A percentile compares a stretch with the other conserved stretches of the same genome.
phyloP scores from a whole-genome alignment of 164 flowering plant genomes.

The Paratinospora sagittata region DNA sequence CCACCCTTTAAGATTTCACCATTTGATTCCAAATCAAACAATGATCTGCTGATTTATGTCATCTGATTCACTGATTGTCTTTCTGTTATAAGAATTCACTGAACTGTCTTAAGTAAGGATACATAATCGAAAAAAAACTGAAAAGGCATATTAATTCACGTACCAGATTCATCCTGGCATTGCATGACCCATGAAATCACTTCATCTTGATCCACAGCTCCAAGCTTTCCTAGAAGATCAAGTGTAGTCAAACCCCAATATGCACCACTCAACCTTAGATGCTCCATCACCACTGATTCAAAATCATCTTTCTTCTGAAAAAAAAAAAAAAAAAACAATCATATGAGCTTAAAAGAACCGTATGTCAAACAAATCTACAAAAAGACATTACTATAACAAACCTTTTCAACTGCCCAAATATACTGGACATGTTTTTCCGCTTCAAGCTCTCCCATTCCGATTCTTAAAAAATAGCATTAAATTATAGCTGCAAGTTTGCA shows the following conservation, averaged over 20 bases:
- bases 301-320: slow-evolving; percentile 65
- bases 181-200: slow-evolving; percentile 77
- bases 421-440: slow-evolving; percentile 63
- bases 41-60: no score
- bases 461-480: not conserved
- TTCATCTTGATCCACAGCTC: slow-evolving; percentile 51
- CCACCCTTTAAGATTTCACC: no score
- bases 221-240: slow-evolving; percentile 69
- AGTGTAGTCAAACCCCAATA: slow-evolving; percentile 90
- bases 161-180: slow-evolving; percentile 87
- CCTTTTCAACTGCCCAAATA: slow-evolving; percentile 77
- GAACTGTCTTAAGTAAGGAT: no score
- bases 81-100: no score
- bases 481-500: not conserved
- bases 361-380: not conserved
- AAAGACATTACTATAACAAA: slow-evolving; percentile 14
- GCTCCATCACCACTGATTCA: slow-evolving; percentile 81
- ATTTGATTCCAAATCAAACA: no score
- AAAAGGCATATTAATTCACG: slow-evolving; percentile 14
- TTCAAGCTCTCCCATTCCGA: slow-evolving; percentile 55
- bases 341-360: not conserved
- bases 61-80: no score
- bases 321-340: not conserved
- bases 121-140: no score
- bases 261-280: slow-evolving; percentile 83